Conservation (phyloP, 2,329 filamentous ascomycete species). For the Pseudogymnoascus sp. region DNA sequence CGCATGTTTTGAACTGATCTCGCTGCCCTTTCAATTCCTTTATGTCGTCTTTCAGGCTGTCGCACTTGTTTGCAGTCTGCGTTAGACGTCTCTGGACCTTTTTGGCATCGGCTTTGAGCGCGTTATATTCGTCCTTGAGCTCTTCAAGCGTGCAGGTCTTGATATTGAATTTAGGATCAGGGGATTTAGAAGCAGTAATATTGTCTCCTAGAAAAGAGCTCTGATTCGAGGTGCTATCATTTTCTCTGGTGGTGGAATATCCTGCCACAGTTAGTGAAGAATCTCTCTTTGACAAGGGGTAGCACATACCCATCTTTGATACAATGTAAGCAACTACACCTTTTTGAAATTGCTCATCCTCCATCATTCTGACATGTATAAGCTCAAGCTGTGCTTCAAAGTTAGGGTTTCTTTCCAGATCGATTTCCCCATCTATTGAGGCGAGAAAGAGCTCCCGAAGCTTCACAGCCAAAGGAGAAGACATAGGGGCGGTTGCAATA, state of each 20-base stretch:
- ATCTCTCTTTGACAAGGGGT: not conserved
- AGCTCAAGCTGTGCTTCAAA: not conserved
- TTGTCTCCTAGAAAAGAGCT: not conserved
- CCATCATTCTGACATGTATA: not conserved
- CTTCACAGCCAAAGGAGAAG: not conserved
- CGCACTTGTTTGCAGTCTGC: not conserved
- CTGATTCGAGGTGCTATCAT: not conserved
- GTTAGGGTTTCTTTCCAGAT: not conserved
- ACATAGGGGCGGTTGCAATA: not conserved
- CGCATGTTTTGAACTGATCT: not conserved
- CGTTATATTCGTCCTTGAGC: not conserved
- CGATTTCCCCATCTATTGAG: not conserved
- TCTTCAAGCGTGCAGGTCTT: conserved; percentile 1
- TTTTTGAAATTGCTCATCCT: not conserved
- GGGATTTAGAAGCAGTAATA: not conserved
- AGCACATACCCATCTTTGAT: not conserved
- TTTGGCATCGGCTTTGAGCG: not conserved
- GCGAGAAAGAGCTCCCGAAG: not conserved
- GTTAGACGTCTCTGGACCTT: not conserved
- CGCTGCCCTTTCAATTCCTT: not conserved
- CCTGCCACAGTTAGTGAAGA: not conserved
- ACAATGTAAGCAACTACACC: not conserved
- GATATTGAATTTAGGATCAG: not conserved
- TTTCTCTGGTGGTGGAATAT: not conserved
- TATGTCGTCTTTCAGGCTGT: not conserved